Evolutionary conservation across 2,329 filamentous ascomycete species (phyloP), one percentile per base, ranked within the genome.

Genomic region (Hypocrella siamensis): DNA sequence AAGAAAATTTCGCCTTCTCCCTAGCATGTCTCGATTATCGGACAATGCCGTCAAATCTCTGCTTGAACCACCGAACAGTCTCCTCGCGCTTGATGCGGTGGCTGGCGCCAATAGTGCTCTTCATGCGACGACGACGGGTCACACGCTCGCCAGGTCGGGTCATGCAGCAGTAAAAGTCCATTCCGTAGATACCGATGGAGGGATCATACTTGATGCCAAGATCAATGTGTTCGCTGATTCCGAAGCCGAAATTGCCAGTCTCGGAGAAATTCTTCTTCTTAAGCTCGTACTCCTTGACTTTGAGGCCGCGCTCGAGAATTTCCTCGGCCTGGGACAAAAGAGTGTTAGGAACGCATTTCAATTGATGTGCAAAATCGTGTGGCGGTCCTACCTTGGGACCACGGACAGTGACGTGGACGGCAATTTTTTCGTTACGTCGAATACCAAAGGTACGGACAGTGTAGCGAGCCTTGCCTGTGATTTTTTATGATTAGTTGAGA

Each of bases 121-220:
- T 81, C 68, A 70, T 76, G 56, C 88, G 84, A 61, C 88, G 80
- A 58, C 90, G 85, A 72, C 85, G 88, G 61, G 83, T 80, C 60
- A 98, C 84, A 61, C 90, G 86, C 76, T 93, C 86, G 70, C 90
- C 90, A 54, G 88, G 90, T 57, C 90, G 86, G 72, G 85, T 93
- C 90, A 98, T 98, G 84, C 88, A 96, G 82, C 79, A 86, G 81
- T 94, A 98, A 71, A 98, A 98, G 71, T 98, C 90, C 90, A 98
- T 98, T 63, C 90, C 86, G 75, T 93, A 94, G 64, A 94, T 94
- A 78, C 86, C 86, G 52, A 94, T 94, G 44, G 75, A 80, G 45
- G 86, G 86, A 70, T 94, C 86, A 73, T 94, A 94, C 79, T 98
- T 98, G 83, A 98, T 98, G 58, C 90, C 90, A 56, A 98, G 75